Percentiles rank a stretch among this genome's conserved stretches.
Conservation (phyloP, 73 alveolate species). For the Blepharisma japonicum region DNA sequence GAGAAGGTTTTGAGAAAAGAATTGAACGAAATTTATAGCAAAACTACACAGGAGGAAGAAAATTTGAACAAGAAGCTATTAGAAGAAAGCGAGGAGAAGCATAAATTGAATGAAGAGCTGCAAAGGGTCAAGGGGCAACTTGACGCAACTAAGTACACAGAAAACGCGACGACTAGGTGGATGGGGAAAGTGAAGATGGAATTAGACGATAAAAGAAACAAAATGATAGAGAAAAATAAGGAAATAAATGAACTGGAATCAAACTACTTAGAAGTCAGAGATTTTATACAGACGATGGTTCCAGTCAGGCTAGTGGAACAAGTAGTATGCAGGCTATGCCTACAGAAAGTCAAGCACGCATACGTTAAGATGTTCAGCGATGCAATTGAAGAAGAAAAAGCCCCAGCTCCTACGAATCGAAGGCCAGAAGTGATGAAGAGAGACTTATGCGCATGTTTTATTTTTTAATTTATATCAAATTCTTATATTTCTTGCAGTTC, state of each 20-base stretch:
- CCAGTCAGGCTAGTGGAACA: neutral
- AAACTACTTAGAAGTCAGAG: neutral
- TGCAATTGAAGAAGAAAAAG: too few species aligned
- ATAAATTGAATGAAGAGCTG: neutral
- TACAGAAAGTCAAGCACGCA: conserved; percentile 15
- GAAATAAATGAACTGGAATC: neutral
- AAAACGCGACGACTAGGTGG: neutral
- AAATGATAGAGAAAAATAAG: neutral
- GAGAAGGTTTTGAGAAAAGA: neutral
- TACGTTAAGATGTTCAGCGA: conserved; percentile 20
- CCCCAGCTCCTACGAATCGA: too few species aligned
- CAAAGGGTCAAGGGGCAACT: neutral
- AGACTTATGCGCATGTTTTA: too few species aligned
- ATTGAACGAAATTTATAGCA: neutral
- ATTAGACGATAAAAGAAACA: neutral
- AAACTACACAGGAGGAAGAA: neutral
- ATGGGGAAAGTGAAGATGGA: conserved; percentile 12
- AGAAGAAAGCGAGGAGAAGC: neutral
- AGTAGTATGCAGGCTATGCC: conserved; percentile 1
- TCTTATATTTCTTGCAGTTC: too few species aligned
- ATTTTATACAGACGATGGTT: conserved; percentile 7
- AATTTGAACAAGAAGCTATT: neutral
- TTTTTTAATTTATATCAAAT: too few species aligned
- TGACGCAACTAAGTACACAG: neutral
- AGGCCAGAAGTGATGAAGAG: too few species aligned